Evolutionary conservation across 2,329 filamentous ascomycete genomes (phyloP).

Genomic region (Colletotrichum endophyticum): DNA sequence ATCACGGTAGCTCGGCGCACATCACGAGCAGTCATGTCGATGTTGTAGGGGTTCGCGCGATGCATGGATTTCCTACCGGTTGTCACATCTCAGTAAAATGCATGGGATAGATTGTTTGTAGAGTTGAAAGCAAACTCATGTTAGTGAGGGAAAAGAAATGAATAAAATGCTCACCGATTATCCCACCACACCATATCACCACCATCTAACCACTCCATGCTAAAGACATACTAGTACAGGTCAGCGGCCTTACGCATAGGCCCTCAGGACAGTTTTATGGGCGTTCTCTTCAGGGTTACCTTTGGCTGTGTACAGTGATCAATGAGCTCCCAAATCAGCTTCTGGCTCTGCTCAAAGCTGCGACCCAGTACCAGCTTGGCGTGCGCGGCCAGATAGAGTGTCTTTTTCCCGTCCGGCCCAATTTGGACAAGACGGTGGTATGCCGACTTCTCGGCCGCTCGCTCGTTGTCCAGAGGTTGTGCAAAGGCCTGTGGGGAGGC

Average conservation of each 20-base stretch:
- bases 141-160: not conserved
- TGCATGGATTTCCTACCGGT: not conserved
- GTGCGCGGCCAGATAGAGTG: not conserved
- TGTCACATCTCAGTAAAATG: not conserved
- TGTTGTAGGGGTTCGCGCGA: not conserved
- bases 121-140: not conserved
- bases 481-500: not conserved
- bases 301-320: not conserved
- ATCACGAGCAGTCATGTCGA: not conserved
- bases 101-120: not conserved
- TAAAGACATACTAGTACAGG: not conserved
- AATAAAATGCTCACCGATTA: not conserved
- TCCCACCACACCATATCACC: not conserved
- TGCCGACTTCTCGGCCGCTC: not conserved
- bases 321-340: not conserved
- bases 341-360: not conserved
- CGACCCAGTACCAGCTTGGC: not conserved
- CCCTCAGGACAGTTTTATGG: not conserved
- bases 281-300: not conserved
- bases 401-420: not conserved
- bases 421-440: not conserved
- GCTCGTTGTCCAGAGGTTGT: not conserved
- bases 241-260: not conserved
- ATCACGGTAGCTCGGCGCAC: not conserved
- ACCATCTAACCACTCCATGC: not conserved